Conservation (phyloP, 306 rosid species). For the Dalbergia cochinchinensis region DNA sequence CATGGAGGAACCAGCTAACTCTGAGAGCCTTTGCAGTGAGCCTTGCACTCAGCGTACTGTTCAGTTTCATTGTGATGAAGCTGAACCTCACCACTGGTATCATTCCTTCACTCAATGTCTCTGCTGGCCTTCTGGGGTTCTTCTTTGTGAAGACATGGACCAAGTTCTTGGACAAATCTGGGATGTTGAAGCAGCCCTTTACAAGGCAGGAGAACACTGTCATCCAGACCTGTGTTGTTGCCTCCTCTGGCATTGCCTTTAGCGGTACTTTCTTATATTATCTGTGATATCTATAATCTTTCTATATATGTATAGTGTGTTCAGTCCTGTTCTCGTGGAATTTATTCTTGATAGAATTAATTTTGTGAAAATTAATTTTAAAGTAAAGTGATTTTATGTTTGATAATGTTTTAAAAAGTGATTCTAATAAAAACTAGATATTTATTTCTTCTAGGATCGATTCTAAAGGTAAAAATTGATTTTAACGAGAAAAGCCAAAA, state of each 20-base stretch:
- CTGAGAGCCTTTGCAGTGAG: slow-evolving; percentile 64
- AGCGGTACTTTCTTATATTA: slow-evolving; percentile 49
- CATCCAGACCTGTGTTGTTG: slow-evolving; percentile 70
- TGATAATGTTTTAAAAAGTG: too few relatives aligned
- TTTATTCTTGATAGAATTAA: too few relatives aligned
- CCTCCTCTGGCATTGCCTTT: slow-evolving; percentile 70
- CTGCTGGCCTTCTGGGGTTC: slow-evolving; percentile 65
- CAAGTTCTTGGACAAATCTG: slow-evolving; percentile 54
- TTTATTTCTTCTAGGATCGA: too few relatives aligned
- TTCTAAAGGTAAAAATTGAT: too few relatives aligned
- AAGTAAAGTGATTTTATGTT: too few relatives aligned
- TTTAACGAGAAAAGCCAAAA: too few relatives aligned
- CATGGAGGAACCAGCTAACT: slow-evolving; percentile 64
- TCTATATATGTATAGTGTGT: neutral
- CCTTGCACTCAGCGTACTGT: slow-evolving; percentile 52
- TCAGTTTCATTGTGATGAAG: slow-evolving; percentile 67
- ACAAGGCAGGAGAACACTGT: slow-evolving; percentile 73
- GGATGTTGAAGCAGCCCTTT: slow-evolving; percentile 58
- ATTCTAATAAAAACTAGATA: too few relatives aligned
- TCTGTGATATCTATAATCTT: neutral
- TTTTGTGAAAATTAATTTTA: too few relatives aligned
- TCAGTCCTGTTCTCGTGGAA: too few relatives aligned
- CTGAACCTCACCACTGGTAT: slow-evolving; percentile 68
- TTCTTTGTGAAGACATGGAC: slow-evolving; percentile 66
- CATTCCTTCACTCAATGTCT: slow-evolving; percentile 67